Evolutionary conservation across 768 basidiomycete species (phyloP), one percentile per base, ranked within the genome.

Genomic region (Leucocoprinus sp.): DNA sequence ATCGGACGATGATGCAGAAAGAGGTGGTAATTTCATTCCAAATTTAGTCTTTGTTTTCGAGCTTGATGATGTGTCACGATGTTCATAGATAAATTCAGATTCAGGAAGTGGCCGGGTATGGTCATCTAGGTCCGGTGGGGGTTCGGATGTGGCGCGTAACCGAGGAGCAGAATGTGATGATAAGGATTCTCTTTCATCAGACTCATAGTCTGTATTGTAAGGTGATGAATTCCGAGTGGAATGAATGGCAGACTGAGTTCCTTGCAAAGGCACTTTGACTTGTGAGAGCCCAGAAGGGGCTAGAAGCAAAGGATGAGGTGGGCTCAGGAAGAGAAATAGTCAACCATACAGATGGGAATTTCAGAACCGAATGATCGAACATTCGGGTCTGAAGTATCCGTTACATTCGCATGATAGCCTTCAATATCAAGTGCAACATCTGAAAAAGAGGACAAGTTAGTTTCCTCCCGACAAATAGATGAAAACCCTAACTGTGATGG

Each of bases 401-500:
- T 63, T 12, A 55, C 54, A 42, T 66, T 65, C 17, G 76, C 66
- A 60, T 89, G 84, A 60, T 95, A 95, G 0, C 91, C 92, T 42
- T 81, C 78, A 56, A 79, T 76, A 54, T 96, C 92, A 24, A 93
- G 69, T 12, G 87, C 83, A 38, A 93, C 70, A 52, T 82, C 88
- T 88, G 41, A 15, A 22, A 46, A 52, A n/a, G 27, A 49, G 45
- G 33, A 27, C 39, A 6, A 28, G 8, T 42, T 21, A 38, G 22
- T n/a, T n/a, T 9, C 15, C 33, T 36, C n/a, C 31, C 6, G 19
- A 42, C 11, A n/a, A 18, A 36, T 39, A 21, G 46, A 29, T 34
- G 28, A 11, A 39, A 42, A 5, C 21, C 37, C 57, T 37, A 43
- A 79, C 83, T 71, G 35, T 74, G 66, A 24, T 75, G 76, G 52